Base-by-base conservation (phyloP, 345 rosid species). In the Schrenkiella parvula region DNA sequence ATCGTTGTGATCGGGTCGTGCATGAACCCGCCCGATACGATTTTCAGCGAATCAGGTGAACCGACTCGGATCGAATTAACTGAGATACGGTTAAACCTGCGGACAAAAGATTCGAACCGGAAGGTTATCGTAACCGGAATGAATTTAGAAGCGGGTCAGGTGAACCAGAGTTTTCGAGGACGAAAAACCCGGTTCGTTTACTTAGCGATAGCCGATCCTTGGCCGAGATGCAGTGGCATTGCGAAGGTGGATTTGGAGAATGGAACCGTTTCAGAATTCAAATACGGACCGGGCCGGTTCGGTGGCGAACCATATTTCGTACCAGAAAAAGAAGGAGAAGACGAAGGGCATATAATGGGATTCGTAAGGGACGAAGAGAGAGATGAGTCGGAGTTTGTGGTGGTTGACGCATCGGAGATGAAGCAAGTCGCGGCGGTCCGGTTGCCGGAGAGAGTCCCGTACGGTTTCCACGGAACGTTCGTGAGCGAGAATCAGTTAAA, bases 381-480 rank as follows among this genome's bases (percentile, higher is more conserved):
- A 55, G 79, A 74, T 15, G 66, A n/a, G 48, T 91, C 96, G 4
- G 89, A 87, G 79, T 46, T 91, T 41, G 81, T 79, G 74, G 79
- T 86, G 29, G 55, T 91, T 55, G 71, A 81, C 2, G 89, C 86
- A 17, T 39, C 57, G 26, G 79, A 26, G 54, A 81, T 89, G 90
- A 68, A 86, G 73, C 82, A 80, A 66, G 91, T 80, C 34, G 90
- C 82, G 43, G 31, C 54, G 6, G 82, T 91, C 18, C 55, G 31
- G 46, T 21, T 91, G 75, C 91, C 93, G 8, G 57, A 76, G 13
- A 81, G 96, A 58, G 96, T 89, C 10, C 90, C 97, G 2, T 87
- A 86, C 15, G 93, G 93, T 10, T 87, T 91, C 22, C 97, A 91
- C 71, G 97, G 93, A 9, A 81, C 88, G 8, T 89, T 89, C 77